Conservation (phyloP, 768 basidiomycete genomes). For the Termitomyces sp. region DNA sequence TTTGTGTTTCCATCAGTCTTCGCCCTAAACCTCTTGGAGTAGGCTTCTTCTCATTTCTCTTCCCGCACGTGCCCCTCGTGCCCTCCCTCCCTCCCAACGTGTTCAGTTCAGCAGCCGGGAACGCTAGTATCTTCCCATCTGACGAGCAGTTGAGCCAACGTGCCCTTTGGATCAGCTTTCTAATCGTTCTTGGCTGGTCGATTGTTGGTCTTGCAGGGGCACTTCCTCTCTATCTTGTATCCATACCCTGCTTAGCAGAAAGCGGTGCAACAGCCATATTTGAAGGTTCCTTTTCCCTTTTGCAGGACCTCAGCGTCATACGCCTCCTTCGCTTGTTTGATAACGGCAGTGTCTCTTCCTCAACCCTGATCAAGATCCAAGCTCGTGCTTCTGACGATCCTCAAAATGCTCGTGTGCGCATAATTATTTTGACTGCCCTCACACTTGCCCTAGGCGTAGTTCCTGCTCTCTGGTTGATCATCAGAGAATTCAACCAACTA, state of each 20-base stretch:
- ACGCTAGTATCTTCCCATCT: conserved; percentile 63
- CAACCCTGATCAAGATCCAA: conserved; percentile 26
- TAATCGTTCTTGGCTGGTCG: conserved; percentile 65
- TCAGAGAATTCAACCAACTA: conserved; percentile 59
- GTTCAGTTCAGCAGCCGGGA: conserved; percentile 43
- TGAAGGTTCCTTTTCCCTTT: conserved; percentile 59
- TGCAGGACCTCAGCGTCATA: conserved; percentile 76
- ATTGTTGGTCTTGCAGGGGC: conserved; percentile 67
- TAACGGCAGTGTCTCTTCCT: conserved; percentile 30
- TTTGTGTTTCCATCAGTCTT: conserved; percentile 34
- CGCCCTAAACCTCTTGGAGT: conserved; percentile 62
- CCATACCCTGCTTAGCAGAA: conserved; percentile 64
- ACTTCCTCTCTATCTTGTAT: conserved; percentile 69
- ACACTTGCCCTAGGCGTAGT: conserved; percentile 57
- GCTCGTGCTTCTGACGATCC: conserved; percentile 34
- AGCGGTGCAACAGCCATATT: conserved; percentile 41
- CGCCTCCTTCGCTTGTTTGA: conserved; percentile 67
- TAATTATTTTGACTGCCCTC: conserved; percentile 68
- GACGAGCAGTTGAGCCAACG: conserved; percentile 74
- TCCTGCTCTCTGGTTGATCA: conserved; percentile 62
- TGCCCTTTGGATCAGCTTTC: conserved; percentile 62
- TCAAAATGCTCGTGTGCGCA: conserved; percentile 50
- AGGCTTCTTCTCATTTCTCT: conserved; percentile 64
- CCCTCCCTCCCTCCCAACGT: conserved; percentile 57
- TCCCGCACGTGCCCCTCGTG: conserved; percentile 65